Conservation (phyloP, 169 alveolate genomes). For the Eimeria brunetti region DNA sequence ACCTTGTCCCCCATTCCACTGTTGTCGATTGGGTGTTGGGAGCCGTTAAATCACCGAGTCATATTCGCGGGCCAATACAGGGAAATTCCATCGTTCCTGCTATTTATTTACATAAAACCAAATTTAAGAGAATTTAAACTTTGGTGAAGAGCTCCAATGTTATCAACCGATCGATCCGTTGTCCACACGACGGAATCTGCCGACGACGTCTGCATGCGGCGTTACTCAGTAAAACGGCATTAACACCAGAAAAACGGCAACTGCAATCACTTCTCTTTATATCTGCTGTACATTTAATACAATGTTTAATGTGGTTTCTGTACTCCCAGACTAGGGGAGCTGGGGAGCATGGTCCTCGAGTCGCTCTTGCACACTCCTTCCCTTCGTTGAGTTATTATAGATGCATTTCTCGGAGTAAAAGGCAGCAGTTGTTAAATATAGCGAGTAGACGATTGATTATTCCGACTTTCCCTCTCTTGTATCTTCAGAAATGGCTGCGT, state of each 20-base stretch:
- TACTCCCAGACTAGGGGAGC: background rate
- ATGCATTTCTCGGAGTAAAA: background rate
- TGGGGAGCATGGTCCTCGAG: background rate
- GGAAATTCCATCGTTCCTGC: background rate
- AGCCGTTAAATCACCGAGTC: background rate
- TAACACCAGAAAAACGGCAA: background rate
- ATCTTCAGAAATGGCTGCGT: conserved; percentile 14
- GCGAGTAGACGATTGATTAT: background rate
- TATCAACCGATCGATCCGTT: background rate
- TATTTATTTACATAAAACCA: background rate
- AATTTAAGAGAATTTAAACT: too few relatives aligned
- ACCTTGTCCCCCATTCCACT: background rate
- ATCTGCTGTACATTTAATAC: background rate
- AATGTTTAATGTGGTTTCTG: background rate
- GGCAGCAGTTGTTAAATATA: background rate
- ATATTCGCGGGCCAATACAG: background rate
- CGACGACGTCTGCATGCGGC: background rate
- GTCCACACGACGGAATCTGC: background rate
- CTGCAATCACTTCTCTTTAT: background rate
- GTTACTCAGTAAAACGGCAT: background rate
- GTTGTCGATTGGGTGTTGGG: conserved; percentile 22
- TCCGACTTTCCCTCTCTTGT: background rate
- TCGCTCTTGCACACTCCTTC: background rate
- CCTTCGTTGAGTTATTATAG: background rate
- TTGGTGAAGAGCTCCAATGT: background rate